These are phyloP conservation scores for Papiliotrema flavescens DNA, from an alignment of 1,284 basidiomycete genomes.

Conservation along the genomic window DNA sequence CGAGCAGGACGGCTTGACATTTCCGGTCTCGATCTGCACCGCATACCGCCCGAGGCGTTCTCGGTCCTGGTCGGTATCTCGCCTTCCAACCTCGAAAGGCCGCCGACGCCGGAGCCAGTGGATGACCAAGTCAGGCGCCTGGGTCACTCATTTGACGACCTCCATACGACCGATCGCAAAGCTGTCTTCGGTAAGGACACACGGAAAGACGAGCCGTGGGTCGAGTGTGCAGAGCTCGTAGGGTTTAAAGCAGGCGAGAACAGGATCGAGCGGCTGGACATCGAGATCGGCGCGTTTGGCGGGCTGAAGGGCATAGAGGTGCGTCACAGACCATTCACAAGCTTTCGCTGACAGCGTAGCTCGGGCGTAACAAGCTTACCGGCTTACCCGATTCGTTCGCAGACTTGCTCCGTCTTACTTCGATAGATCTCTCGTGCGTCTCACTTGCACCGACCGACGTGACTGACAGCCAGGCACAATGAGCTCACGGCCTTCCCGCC, in stretches of 20 bases:
- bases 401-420: conserved; percentile 40
- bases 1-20: conserved; percentile 43
- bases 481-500: conserved; percentile 33
- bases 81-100: conserved; percentile 25
- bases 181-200: conserved; percentile 11
- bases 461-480: conserved; percentile 30
- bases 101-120: conserved; percentile 14
- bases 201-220: conserved; percentile 20
- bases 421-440: conserved; percentile 43
- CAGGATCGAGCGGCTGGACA: conserved; percentile 33
- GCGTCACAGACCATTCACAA: conserved; percentile 9
- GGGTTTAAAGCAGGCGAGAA: conserved; percentile 35
- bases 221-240: conserved; percentile 43
- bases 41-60: conserved; percentile 40
- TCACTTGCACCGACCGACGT: neutral
- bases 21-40: conserved; percentile 25
- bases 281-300: conserved; percentile 45
- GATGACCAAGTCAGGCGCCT: neutral
- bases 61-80: conserved; percentile 39
- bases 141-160: conserved; percentile 3
- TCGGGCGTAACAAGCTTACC: conserved; percentile 27
- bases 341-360: neutral
- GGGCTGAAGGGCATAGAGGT: conserved; percentile 44
- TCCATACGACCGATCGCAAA: conserved; percentile 3
- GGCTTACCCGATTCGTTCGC: conserved; percentile 39